A percentile compares a stretch with the other conserved stretches of the same genome.
Evolutionary conservation across 495 filamentous ascomycete genomes (phyloP).

Genomic region (Endocarpon pusillum): DNA sequence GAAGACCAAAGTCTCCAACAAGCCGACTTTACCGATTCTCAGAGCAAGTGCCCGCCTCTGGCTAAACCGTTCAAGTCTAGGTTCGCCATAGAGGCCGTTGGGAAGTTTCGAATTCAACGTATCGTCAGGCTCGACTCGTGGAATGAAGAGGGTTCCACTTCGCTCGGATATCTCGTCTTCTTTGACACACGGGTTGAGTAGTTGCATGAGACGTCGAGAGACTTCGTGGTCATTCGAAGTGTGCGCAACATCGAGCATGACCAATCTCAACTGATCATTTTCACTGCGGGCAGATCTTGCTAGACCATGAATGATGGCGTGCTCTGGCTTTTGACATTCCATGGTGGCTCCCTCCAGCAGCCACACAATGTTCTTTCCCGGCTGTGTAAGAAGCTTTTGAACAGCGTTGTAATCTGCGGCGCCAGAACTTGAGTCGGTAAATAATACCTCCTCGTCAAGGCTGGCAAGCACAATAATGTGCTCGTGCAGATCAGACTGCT

Average conservation of each 20-base stretch:
- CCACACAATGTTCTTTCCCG: constrained; percentile 18
- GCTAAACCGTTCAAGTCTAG: not conserved
- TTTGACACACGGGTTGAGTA: constrained; percentile 2
- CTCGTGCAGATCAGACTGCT: too few relatives aligned
- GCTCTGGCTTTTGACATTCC: constrained; percentile 7
- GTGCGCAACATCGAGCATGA: constrained; percentile 4
- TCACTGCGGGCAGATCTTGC: constrained; percentile 4
- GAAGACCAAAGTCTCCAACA: constrained; percentile 10
- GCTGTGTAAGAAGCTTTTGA: constrained; percentile 14
- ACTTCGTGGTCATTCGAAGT: not conserved
- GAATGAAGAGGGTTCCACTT: constrained; percentile 5
- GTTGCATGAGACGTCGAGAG: constrained; percentile 1
- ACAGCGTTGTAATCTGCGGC: too few relatives aligned
- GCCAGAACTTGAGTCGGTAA: too few relatives aligned
- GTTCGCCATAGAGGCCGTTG: not conserved
- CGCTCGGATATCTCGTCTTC: constrained; percentile 9
- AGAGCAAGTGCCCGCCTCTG: constrained; percentile 7
- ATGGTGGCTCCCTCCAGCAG: constrained; percentile 18
- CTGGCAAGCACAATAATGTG: too few relatives aligned
- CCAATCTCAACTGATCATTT: constrained; percentile 1
- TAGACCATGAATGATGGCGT: constrained; percentile 4
- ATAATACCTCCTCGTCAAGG: too few relatives aligned
- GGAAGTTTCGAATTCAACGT: not conserved
- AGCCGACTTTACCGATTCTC: constrained; percentile 10
- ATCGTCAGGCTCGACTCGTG: constrained; percentile 2